Percentiles rank a stretch among this genome's conserved stretches.
Conservation (phyloP, 1,139 yeast genomes). For the Candida sanyaensis region DNA sequence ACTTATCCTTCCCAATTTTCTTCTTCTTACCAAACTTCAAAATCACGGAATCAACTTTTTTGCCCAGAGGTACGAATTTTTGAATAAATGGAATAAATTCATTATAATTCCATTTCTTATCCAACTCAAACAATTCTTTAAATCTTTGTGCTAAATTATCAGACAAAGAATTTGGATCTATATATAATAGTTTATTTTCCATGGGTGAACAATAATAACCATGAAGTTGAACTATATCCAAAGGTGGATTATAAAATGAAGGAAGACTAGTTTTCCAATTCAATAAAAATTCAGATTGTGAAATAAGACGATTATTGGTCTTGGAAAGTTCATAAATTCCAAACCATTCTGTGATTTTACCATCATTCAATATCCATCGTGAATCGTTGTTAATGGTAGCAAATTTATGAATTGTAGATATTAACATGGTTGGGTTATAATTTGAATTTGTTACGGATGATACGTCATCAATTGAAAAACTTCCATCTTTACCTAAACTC, state of each 20-base stretch:
- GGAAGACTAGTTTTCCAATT: slow-evolving; percentile 71
- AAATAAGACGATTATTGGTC: slow-evolving; percentile 27
- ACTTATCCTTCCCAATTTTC: slow-evolving; percentile 50
- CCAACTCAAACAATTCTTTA: slow-evolving; percentile 59
- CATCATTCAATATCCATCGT: slow-evolving; percentile 37
- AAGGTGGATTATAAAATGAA: slow-evolving; percentile 57
- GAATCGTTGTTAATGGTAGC: slow-evolving; percentile 19
- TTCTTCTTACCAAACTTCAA: slow-evolving; percentile 76
- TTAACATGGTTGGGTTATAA: slow-evolving; percentile 28
- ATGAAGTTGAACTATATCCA: slow-evolving; percentile 50
- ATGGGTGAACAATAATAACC: slow-evolving; percentile 58
- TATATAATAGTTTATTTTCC: slow-evolving; percentile 47
- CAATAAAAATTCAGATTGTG: slow-evolving; percentile 53
- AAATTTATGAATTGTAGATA: slow-evolving; percentile 51
- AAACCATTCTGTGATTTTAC: slow-evolving; percentile 54
- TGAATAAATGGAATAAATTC: slow-evolving; percentile 73
- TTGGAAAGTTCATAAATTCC: slow-evolving; percentile 54
- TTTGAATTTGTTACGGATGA: neutral
- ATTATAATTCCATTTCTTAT: slow-evolving; percentile 66
- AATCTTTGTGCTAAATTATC: slow-evolving; percentile 56
- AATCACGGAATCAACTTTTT: slow-evolving; percentile 68
- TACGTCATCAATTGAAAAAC: neutral
- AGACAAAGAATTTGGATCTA: slow-evolving; percentile 52
- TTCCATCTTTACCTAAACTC: slow-evolving; percentile 36
- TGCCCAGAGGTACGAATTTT: slow-evolving; percentile 53